Evolutionary conservation across 208 protist species (phyloP).

Genomic region (Tritrichomonas musculus): DNA sequence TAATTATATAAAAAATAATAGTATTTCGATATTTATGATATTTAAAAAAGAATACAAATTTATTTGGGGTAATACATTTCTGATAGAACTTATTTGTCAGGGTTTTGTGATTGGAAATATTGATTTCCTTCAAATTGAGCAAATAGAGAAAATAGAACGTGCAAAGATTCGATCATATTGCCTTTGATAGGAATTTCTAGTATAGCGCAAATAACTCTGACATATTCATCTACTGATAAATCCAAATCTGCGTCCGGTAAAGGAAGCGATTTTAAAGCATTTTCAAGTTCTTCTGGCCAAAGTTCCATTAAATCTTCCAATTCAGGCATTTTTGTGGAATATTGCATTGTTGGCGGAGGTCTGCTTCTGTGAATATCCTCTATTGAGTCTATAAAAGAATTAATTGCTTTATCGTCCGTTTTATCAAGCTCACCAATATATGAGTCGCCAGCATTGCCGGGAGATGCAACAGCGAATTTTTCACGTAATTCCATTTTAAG

Average conservation of each 20-base stretch:
- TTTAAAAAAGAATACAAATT: neutral
- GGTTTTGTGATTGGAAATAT: conserved; percentile 64
- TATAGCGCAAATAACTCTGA: conserved; percentile 77
- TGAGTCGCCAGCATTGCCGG: neutral
- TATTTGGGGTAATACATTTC: neutral
- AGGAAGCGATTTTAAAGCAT: conserved; percentile 69
- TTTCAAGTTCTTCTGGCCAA: conserved; percentile 80
- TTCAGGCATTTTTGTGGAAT: neutral
- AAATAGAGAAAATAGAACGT: too few species aligned
- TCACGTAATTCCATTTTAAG: neutral
- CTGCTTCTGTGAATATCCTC: neutral
- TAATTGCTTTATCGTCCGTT: neutral
- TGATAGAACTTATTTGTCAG: neutral
- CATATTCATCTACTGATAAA: conserved; percentile 78
- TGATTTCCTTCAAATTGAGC: too few species aligned
- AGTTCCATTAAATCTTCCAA: conserved; percentile 46
- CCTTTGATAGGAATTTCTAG: conserved; percentile 89
- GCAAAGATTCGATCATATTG: conserved; percentile 79
- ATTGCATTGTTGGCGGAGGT: neutral
- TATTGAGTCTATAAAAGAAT: neutral
- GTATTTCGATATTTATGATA: neutral
- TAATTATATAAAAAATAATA: neutral
- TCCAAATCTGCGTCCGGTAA: conserved; percentile 74
- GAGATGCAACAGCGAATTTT: neutral
- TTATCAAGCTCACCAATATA: neutral